Conservation (phyloP, 345 rosid genomes). For the Melastoma malabathricum region DNA sequence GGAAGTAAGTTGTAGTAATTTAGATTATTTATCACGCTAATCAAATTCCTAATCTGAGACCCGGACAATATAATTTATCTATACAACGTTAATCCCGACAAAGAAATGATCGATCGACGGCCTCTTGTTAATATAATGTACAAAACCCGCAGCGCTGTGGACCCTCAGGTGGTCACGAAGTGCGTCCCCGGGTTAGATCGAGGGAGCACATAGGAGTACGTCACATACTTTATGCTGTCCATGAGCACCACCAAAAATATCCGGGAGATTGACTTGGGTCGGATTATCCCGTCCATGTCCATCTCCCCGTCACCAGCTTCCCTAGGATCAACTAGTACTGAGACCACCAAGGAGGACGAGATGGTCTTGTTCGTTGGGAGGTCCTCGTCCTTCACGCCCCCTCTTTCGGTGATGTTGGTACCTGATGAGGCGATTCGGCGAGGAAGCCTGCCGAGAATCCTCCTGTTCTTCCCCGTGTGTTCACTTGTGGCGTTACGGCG, state of each 20-base stretch:
- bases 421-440: constrained; percentile 38
- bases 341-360: constrained; percentile 66
- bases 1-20: no score
- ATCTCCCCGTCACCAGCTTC: constrained; percentile 47
- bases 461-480: constrained; percentile 42
- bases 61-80: no score
- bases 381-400: constrained; percentile 25
- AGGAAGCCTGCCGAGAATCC: constrained; percentile 51
- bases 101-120: no score
- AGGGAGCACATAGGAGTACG: constrained; percentile 84
- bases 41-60: no score
- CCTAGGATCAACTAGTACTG: constrained; percentile 90
- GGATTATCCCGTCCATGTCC: constrained; percentile 42
- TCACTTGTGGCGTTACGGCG: constrained; percentile 27
- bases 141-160: constrained; percentile 3
- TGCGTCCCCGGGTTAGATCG: constrained; percentile 35
- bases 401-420: constrained; percentile 38
- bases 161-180: constrained; percentile 45
- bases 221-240: constrained; percentile 84
- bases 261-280: constrained; percentile 67
- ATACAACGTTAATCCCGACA: no score
- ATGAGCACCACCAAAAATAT: constrained; percentile 86
- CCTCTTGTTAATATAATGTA: no score
- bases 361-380: constrained; percentile 45
- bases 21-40: no score